These are phyloP conservation scores for Aureobasidium sp. DNA, from an alignment of 2,329 filamentous ascomycete genomes.

Conservation along the genomic window DNA sequence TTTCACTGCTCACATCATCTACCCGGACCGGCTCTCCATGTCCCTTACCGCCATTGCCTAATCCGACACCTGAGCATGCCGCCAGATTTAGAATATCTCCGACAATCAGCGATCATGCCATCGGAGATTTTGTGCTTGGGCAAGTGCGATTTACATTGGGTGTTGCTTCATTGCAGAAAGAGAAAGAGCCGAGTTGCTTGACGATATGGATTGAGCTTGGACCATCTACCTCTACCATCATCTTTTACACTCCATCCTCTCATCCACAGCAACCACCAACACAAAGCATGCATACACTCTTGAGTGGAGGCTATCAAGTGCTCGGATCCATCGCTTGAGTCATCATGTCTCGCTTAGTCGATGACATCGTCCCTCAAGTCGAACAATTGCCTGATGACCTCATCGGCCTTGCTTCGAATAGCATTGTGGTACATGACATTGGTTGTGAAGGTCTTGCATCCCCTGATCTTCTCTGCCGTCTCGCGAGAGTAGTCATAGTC, in stretches of 20 bases:
- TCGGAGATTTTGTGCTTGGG: not conserved
- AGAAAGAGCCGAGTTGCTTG: not conserved
- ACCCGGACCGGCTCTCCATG: slow-evolving; percentile 9
- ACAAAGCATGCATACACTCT: not conserved
- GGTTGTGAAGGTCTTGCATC: slow-evolving; percentile 72
- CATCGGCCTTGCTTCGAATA: slow-evolving; percentile 61
- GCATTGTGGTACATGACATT: slow-evolving; percentile 86
- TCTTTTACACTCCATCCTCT: not conserved
- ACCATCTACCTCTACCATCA: not conserved
- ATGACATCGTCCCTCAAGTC: slow-evolving; percentile 62
- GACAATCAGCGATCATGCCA: not conserved
- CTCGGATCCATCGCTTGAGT: too few species aligned
- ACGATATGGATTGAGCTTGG: not conserved
- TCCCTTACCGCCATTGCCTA: not conserved
- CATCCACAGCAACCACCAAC: not conserved
- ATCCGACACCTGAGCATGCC: not conserved
- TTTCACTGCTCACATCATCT: slow-evolving; percentile 5
- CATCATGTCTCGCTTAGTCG: slow-evolving; percentile 31
- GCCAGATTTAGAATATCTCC: not conserved
- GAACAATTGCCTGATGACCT: slow-evolving; percentile 70
- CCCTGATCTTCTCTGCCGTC: slow-evolving; percentile 66
- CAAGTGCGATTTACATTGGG: not conserved
- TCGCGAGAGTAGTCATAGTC: slow-evolving; percentile 64
- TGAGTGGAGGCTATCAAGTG: too few species aligned
- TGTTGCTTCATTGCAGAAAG: not conserved